phyloP scores from a whole-genome alignment of 2,329 filamentous ascomycete genomes.

The Zymoseptoria ardabiliae region DNA sequence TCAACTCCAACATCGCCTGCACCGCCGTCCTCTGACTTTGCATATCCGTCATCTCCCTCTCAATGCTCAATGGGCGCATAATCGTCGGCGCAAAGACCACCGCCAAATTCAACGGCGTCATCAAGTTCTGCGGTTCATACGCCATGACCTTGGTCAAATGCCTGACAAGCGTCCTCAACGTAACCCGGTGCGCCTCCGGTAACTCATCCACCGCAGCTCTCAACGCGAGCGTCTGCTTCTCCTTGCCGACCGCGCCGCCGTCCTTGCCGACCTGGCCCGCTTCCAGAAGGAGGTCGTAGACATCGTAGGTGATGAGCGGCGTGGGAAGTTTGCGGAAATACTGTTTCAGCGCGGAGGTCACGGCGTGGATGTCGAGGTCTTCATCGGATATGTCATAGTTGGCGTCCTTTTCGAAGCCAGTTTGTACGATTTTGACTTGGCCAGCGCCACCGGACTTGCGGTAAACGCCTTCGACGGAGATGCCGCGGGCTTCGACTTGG shows the following conservation, averaged over 20 bases:
- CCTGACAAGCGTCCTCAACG: slow-evolving; percentile 87
- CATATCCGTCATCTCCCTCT: slow-evolving; percentile 94
- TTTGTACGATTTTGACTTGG: slow-evolving; percentile 81
- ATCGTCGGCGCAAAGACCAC: slow-evolving; percentile 98
- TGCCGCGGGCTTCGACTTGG: slow-evolving; percentile 90
- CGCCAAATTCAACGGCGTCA: slow-evolving; percentile 92
- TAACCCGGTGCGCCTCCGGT: slow-evolving; percentile 77
- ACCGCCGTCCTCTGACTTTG: slow-evolving; percentile 86
- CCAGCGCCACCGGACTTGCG: slow-evolving; percentile 91
- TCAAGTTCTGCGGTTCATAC: slow-evolving; percentile 79
- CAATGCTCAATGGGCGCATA: slow-evolving; percentile 82
- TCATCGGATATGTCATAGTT: slow-evolving; percentile 89
- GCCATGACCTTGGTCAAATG: slow-evolving; percentile 82
- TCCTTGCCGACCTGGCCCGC: slow-evolving; percentile 43
- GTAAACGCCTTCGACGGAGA: slow-evolving; percentile 97
- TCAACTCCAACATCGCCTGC: slow-evolving; percentile 89
- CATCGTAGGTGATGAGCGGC: slow-evolving; percentile 82
- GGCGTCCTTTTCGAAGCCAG: slow-evolving; percentile 74
- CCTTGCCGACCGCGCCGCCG: slow-evolving; percentile 42
- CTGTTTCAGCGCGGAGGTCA: slow-evolving; percentile 92
- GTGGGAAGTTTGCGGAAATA: slow-evolving; percentile 91
- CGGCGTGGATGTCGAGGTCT: slow-evolving; percentile 87
- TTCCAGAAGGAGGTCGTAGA: slow-evolving; percentile 84
- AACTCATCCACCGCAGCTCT: slow-evolving; percentile 68
- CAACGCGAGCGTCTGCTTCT: slow-evolving; percentile 64